phyloP scores from a whole-genome alignment of 2,329 filamentous ascomycete genomes.

The Trichoderma simmonsii region DNA sequence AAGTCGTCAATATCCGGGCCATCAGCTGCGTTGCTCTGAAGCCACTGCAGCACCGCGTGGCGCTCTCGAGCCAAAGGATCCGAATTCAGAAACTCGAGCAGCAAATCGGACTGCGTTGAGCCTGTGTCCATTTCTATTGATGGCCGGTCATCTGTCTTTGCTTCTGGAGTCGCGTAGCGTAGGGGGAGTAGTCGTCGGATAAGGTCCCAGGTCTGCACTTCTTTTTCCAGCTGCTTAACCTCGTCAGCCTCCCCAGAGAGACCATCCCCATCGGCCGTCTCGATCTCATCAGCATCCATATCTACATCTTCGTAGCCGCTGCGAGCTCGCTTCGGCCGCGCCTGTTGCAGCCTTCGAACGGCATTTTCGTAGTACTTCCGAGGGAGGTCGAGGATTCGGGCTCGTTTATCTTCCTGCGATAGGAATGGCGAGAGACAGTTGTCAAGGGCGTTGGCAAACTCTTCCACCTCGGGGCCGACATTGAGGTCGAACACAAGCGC shows the following conservation, averaged over 20 bases:
- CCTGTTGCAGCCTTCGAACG: conserved; percentile 32
- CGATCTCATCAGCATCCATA: conserved; percentile 55
- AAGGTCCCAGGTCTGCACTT: conserved; percentile 88
- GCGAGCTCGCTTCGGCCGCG: conserved; percentile 29
- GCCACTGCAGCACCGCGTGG: conserved; percentile 77
- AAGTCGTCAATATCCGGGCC: conserved; percentile 71
- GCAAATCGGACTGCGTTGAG: conserved; percentile 39
- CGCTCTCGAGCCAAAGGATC: conserved; percentile 75
- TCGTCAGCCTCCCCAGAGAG: conserved; percentile 27
- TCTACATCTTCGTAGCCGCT: conserved; percentile 46
- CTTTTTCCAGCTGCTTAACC: conserved; percentile 64
- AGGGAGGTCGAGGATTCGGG: conserved; percentile 63
- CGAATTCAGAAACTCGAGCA: conserved; percentile 68
- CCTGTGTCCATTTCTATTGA: conserved; percentile 28
- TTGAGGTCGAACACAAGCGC: conserved; percentile 42
- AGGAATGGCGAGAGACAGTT: conserved; percentile 58
- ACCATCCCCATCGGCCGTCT: conserved; percentile 31
- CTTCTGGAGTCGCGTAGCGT: conserved; percentile 50
- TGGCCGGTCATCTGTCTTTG: conserved; percentile 30
- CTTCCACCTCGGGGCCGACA: conserved; percentile 78
- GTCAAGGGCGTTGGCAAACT: conserved; percentile 80
- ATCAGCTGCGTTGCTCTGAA: conserved; percentile 72
- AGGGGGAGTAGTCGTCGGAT: conserved; percentile 70
- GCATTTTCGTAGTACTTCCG: conserved; percentile 57
- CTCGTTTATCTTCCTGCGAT: conserved; percentile 53